phyloP scores from a whole-genome alignment of 1,139 yeast genomes.

The Yamadazyma songkhlaensis region DNA sequence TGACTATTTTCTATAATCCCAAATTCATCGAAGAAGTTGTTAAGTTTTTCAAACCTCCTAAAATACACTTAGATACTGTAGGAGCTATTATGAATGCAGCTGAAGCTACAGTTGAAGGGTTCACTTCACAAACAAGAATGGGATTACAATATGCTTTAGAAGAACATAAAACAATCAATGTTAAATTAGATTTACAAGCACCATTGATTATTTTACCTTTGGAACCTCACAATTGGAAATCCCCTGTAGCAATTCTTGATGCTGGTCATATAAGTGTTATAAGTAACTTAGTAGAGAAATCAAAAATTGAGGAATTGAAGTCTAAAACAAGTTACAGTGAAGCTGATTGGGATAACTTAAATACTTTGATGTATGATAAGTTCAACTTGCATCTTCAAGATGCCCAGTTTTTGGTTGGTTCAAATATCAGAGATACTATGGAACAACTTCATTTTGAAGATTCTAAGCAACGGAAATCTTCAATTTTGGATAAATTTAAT shows the following conservation, averaged over 20 bases:
- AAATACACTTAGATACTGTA: constrained; percentile 79
- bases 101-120: constrained; percentile 89
- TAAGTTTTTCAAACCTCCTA: constrained; percentile 82
- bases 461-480: constrained; percentile 32
- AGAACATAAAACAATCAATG: constrained; percentile 87
- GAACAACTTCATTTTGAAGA: constrained; percentile 57
- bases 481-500: constrained; percentile 73
- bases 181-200: constrained; percentile 86
- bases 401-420: constrained; percentile 86
- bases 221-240: constrained; percentile 72
- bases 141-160: constrained; percentile 92
- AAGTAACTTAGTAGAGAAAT: constrained; percentile 77
- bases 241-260: constrained; percentile 90
- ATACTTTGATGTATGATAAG: constrained; percentile 84
- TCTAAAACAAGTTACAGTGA: constrained; percentile 64
- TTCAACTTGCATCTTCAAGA: constrained; percentile 75
- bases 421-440: constrained; percentile 74
- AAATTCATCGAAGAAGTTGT: constrained; percentile 72
- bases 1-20: constrained; percentile 87
- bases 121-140: constrained; percentile 84
- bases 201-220: constrained; percentile 89
- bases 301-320: constrained; percentile 68
- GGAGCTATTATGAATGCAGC: constrained; percentile 95
- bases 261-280: constrained; percentile 91
- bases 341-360: constrained; percentile 70